Percentiles rank a stretch among this genome's conserved stretches.
Conservation (phyloP, 257 asterid genomes). For the Salvia splendens region DNA sequence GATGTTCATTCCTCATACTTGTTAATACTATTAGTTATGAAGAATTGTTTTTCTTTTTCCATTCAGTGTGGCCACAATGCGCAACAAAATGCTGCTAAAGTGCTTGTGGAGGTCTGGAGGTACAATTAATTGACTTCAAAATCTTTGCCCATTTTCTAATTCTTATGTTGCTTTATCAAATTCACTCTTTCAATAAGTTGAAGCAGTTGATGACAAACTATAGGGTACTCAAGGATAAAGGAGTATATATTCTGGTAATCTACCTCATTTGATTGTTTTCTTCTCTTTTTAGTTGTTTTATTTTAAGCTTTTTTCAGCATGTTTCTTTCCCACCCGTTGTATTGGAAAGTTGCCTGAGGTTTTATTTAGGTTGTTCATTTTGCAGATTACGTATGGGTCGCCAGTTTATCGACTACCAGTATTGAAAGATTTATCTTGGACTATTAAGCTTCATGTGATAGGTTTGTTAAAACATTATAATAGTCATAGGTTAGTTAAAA, state of each 20-base stretch:
- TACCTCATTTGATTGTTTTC: slow-evolving; percentile 20
- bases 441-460: slow-evolving; percentile 64
- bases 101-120: slow-evolving; percentile 77
- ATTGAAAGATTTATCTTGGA: slow-evolving; percentile 58
- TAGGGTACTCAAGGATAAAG: slow-evolving; percentile 86
- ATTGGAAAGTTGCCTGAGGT: slow-evolving; percentile 23
- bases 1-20: slow-evolving; percentile 20
- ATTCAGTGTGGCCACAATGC: slow-evolving; percentile 69
- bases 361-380: slow-evolving; percentile 27
- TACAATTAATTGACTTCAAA: slow-evolving; percentile 37
- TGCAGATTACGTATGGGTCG: slow-evolving; percentile 77
- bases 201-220: slow-evolving; percentile 67
- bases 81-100: slow-evolving; percentile 60
- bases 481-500: slow-evolving; percentile 44
- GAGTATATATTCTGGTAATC: slow-evolving; percentile 71
- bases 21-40: slow-evolving; percentile 25
- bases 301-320: neutral
- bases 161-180: slow-evolving; percentile 38
- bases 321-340: neutral
- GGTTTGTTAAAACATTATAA: slow-evolving; percentile 41
- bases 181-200: slow-evolving; percentile 53
- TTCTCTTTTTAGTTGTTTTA: slow-evolving; percentile 12
- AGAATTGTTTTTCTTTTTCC: slow-evolving; percentile 21
- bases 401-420: slow-evolving; percentile 61
- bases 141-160: slow-evolving; percentile 21